Base-by-base conservation (phyloP, 371 early-diverging fungal species). In the Conidiobolus incongruus region DNA sequence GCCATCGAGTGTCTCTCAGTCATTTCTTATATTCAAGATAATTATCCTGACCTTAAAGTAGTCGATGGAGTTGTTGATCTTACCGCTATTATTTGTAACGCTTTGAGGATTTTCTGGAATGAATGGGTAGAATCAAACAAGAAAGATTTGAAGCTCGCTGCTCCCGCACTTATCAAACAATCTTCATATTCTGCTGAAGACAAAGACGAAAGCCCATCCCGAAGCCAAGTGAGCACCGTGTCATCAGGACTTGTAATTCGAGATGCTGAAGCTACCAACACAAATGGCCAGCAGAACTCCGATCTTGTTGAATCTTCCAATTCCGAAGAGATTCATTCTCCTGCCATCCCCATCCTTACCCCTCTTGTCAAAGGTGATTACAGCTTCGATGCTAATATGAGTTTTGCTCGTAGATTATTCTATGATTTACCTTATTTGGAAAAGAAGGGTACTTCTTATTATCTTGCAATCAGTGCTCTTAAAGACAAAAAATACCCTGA, bases 351-450 rank as follows among this genome's bases (percentile, higher is more conserved):
- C 1, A 26, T 26, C 3, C 26, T 26, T 26, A 26, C 26, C 19
- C 22, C 6, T 32, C 32, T 11, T 8, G 12, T 16, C 32, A 12
- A 16, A n/a, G 19, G 29, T 19, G 56, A 64, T 8, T 51, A 59
- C 40, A 57, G 49, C 6, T 75, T 72, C 48, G 66, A 68, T n/a
- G 53, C 65, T 35, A 70, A 77, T 47, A 75, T 73, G 32, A 56
- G 60, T 0, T 47, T 76, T 38, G 81, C 80, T 4, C 60, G 74
- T 19, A 57, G 70, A 7, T 51, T 82, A 53, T 86, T 86, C 53
- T 86, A 74, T 56, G 84, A 86, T 55, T 49, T 84, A 48, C 76
- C 77, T 2, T 66, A 70, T 28, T 72, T 77, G 22, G 75, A 66
- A 2, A 53, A 54, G 22, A 72, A 72, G 32, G 77, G 77, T 15